Base-by-base conservation (phyloP, 148 eudicot species). In the Silene latifolia region DNA sequence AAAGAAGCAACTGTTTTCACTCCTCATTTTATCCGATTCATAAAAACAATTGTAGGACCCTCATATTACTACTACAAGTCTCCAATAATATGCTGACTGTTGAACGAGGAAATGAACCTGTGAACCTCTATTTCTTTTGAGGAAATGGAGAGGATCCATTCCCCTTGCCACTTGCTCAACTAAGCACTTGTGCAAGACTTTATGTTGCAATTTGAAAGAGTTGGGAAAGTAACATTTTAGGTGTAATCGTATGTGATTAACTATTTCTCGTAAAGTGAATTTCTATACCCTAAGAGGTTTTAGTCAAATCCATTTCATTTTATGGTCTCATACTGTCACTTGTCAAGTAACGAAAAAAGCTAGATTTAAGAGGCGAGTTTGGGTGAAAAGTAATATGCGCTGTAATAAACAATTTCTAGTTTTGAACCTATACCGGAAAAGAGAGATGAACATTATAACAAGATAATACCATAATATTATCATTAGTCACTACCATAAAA, bases 401-500 rank as follows among this genome's bases (percentile, higher is more conserved):
- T 39, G 42, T 39, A 42, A 39, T 35, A 35, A 20, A 24, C 23
- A 47, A 66, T n/a, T 35, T 66, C 29, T 27, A 39, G 70, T 39
- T 35, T 42, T 19, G 13, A 19, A 66, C 2, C 17, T 42, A 12
- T 19, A 19, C 24, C 15, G 4, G 54, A 10, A 67, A 14, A 66
- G 47, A n/a, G 5, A 19, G 3, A 24, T 10, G 69, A 27, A 70
- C 51, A 12, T 70, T 14, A 48, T 10, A 12, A 51, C 15, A 51
- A 27, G n/a, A 25, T 51, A 70, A 24, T 67, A 9, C 14, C 21
- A 23, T 67, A 42, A 67, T 51, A 13, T 0, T 51, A 69, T 24
- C 20, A 70, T 51, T 53, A 53, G n/a, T 54, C 63, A 27, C 14
- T 19, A 23, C 12, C 72, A 57, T 66, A 66, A 60, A 66, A 59